Conservation (phyloP, 2,329 filamentous ascomycete species). For the Pseudohalonectria lignicola region DNA sequence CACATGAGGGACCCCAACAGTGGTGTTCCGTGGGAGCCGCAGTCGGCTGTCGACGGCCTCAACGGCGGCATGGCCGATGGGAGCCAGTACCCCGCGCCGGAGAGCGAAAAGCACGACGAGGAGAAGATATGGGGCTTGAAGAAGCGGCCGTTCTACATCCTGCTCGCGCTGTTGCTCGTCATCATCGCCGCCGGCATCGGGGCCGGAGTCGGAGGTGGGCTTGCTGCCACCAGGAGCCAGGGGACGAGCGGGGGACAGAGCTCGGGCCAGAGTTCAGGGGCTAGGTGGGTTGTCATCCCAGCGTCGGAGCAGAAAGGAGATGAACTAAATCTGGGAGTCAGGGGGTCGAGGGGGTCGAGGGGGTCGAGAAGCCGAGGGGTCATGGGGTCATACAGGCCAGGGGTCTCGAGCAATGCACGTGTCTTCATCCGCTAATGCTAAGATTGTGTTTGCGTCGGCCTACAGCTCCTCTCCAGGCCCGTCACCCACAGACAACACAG, state of each 20-base stretch:
- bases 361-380: too few relatives aligned
- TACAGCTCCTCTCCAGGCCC: too few relatives aligned
- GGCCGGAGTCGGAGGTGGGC: slow-evolving; percentile 12
- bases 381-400: too few relatives aligned
- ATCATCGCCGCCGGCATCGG: slow-evolving; percentile 12
- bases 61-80: neutral
- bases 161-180: slow-evolving; percentile 7
- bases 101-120: slow-evolving; percentile 1
- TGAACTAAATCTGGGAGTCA: too few relatives aligned
- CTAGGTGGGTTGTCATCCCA: neutral
- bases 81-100: neutral
- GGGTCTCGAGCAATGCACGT: too few relatives aligned
- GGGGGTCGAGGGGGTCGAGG: too few relatives aligned
- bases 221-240: slow-evolving; percentile 6
- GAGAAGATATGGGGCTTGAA: slow-evolving; percentile 11
- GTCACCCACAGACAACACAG: too few relatives aligned
- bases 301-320: neutral
- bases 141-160: slow-evolving; percentile 11
- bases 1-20: neutral
- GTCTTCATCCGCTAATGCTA: too few relatives aligned
- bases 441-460: too few relatives aligned
- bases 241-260: too few relatives aligned
- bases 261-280: too few relatives aligned
- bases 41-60: slow-evolving; percentile 3
- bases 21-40: slow-evolving; percentile 9